phyloP scores from a whole-genome alignment of 2,329 filamentous ascomycete species.

The Moelleriella libera region DNA sequence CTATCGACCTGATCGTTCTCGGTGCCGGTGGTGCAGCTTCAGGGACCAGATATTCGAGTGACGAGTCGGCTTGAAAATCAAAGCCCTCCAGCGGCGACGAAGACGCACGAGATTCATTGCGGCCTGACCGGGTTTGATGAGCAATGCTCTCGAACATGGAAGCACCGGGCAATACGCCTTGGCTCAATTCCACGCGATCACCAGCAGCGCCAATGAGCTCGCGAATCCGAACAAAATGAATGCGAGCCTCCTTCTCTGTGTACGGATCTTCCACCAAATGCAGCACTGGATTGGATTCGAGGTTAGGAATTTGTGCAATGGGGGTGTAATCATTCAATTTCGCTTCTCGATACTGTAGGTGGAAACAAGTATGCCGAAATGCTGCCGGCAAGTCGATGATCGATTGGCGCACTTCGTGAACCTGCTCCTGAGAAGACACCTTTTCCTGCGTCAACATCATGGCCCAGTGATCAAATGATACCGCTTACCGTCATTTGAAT shows the following conservation, averaged over 20 bases:
- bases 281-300: conserved; percentile 65
- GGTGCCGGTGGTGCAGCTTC: conserved; percentile 52
- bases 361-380: conserved; percentile 97
- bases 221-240: conserved; percentile 81
- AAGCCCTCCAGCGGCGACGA: conserved; percentile 48
- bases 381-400: conserved; percentile 87
- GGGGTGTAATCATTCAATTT: conserved; percentile 93
- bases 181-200: conserved; percentile 72
- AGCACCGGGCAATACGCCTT: conserved; percentile 71
- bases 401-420: conserved; percentile 93
- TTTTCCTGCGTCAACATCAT: conserved; percentile 17
- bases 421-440: conserved; percentile 87
- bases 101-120: conserved; percentile 9
- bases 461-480: too few relatives aligned
- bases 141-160: conserved; percentile 77
- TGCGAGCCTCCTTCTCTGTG: conserved; percentile 92
- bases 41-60: conserved; percentile 59
- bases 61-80: conserved; percentile 57
- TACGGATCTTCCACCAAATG: conserved; percentile 86
- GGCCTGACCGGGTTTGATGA: conserved; percentile 27
- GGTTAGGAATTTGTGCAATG: conserved; percentile 73
- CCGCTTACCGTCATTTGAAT: conserved; percentile 69
- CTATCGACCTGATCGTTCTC: conserved; percentile 81
- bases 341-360: conserved; percentile 79
- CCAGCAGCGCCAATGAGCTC: conserved; percentile 89